Percentiles rank a stretch among this genome's conserved stretches.
phyloP scores from a whole-genome alignment of 2,329 filamentous ascomycete species.

The Talaromyces sp. region DNA sequence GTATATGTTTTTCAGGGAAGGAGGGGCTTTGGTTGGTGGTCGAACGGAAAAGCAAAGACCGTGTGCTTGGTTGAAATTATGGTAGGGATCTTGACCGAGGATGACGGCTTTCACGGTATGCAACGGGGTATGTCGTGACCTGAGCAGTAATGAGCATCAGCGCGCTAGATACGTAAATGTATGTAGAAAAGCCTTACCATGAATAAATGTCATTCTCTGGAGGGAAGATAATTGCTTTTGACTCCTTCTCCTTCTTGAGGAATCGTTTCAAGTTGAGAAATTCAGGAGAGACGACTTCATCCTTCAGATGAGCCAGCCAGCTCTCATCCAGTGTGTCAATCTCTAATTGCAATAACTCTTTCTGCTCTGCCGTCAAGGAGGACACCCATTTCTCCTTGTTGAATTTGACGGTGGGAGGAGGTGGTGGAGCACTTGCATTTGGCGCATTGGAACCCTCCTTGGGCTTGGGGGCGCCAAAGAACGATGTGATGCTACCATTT shows the following conservation, averaged over 20 bases:
- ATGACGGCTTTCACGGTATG: constrained; percentile 87
- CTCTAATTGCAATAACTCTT: constrained; percentile 76
- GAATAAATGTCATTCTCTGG: constrained; percentile 88
- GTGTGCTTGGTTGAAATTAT: constrained; percentile 92
- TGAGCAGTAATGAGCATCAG: constrained; percentile 38
- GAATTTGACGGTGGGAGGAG: constrained; percentile 54
- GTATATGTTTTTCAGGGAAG: constrained; percentile 92
- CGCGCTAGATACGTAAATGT: constrained; percentile 18
- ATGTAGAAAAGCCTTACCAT: constrained; percentile 60
- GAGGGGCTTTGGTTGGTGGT: constrained; percentile 80
- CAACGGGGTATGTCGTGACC: constrained; percentile 91
- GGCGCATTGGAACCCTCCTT: constrained; percentile 22
- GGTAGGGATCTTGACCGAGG: constrained; percentile 94
- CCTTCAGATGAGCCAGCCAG: constrained; percentile 86
- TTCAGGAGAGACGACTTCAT: constrained; percentile 72
- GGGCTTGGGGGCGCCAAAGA: constrained; percentile 72
- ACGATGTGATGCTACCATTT: constrained; percentile 79
- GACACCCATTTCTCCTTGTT: constrained; percentile 89
- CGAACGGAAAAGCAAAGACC: constrained; percentile 94
- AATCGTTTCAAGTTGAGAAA: constrained; percentile 89
- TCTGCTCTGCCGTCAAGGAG: constrained; percentile 75
- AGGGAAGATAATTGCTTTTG: constrained; percentile 78
- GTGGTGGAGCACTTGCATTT: constrained; percentile 16
- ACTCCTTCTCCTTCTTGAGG: constrained; percentile 70
- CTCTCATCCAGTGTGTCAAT: constrained; percentile 88